These are phyloP conservation scores for Forsythia viridissima DNA, from an alignment of 257 asterid genomes.

Conservation along the genomic window DNA sequence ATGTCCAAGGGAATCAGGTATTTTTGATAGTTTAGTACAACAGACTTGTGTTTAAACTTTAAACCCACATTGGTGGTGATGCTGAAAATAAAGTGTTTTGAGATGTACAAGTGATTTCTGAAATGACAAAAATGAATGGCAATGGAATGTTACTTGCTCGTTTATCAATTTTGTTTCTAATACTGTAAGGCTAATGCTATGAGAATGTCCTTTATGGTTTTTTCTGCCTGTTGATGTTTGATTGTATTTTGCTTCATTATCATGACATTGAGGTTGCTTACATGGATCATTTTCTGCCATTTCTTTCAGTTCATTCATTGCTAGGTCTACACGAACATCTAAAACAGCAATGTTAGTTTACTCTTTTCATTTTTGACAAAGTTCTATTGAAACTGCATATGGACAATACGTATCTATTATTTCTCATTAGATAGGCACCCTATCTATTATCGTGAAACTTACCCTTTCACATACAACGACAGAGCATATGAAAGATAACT, in stretches of 20 bases:
- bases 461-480: too few species aligned
- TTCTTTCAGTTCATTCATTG: too few species aligned
- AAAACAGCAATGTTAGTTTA: too few species aligned
- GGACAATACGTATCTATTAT: too few species aligned
- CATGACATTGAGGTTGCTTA: too few species aligned
- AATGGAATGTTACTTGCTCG: background rate
- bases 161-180: background rate
- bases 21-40: conserved; percentile 7
- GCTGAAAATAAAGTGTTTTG: conserved; percentile 25
- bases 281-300: too few species aligned
- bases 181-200: background rate
- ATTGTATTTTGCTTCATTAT: background rate
- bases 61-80: conserved; percentile 6
- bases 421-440: too few species aligned
- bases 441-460: too few species aligned
- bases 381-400: too few species aligned
- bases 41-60: conserved; percentile 12
- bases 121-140: background rate
- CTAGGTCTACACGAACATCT: too few species aligned
- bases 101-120: background rate
- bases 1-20: background rate
- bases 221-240: background rate
- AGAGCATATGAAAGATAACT: too few species aligned
- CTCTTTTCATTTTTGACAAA: too few species aligned
- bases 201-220: background rate